These are phyloP conservation scores for Candida germanica DNA, from an alignment of 805 yeast species.

Conservation along the genomic window DNA sequence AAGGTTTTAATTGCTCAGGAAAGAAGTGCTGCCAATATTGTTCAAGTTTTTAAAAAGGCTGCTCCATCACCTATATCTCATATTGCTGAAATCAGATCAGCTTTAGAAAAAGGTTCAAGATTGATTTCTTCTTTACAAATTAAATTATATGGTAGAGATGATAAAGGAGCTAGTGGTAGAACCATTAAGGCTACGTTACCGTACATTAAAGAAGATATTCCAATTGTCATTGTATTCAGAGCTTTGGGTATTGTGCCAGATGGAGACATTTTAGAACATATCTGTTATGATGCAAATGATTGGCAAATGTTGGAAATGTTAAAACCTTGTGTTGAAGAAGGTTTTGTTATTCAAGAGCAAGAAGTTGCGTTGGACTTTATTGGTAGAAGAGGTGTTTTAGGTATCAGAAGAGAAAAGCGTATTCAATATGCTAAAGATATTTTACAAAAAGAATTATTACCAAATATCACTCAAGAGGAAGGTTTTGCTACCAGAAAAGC, in stretches of 20 bases:
- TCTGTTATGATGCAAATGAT: constrained; percentile 95
- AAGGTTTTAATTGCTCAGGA: constrained; percentile 98
- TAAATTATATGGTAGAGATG: constrained; percentile 82
- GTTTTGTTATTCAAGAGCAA: constrained; percentile 95
- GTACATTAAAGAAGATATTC: constrained; percentile 93
- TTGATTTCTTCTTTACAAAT: constrained; percentile 92
- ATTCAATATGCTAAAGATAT: constrained; percentile 97
- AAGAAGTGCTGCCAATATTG: constrained; percentile 97
- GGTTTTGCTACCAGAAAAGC: constrained; percentile 98
- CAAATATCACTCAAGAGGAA: constrained; percentile 95
- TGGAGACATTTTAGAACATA: constrained; percentile 97
- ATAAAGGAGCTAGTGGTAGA: constrained; percentile 63
- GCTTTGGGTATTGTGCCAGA: constrained; percentile 98
- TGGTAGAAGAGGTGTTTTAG: constrained; percentile 96
- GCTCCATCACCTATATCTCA: constrained; percentile 96
- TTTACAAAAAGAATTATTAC: constrained; percentile 91
- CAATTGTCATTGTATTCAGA: constrained; percentile 94
- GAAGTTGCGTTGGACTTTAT: constrained; percentile 97
- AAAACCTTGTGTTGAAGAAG: constrained; percentile 99
- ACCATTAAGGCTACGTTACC: constrained; percentile 96
- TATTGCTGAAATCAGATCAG: constrained; percentile 94
- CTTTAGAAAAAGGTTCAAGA: constrained; percentile 95
- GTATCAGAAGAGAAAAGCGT: constrained; percentile 96
- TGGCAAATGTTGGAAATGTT: constrained; percentile 99
- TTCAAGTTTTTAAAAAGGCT: constrained; percentile 96